These are phyloP conservation scores for Aspergillus aculeatinus DNA, from an alignment of 2,329 filamentous ascomycete species.

Conservation along the genomic window DNA sequence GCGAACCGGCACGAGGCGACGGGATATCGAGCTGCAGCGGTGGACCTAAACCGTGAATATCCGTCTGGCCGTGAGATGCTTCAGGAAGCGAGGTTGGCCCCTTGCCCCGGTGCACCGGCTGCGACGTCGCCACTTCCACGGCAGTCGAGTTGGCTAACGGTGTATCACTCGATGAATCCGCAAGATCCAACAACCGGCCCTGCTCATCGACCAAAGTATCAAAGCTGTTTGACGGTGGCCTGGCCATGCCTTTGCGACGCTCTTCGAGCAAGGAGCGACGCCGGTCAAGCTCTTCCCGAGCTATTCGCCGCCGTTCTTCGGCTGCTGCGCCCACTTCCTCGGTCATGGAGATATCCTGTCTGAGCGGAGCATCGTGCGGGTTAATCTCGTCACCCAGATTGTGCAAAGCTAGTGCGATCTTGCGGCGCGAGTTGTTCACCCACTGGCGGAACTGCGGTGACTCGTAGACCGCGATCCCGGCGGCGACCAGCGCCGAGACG, in stretches of 20 bases:
- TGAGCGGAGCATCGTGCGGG: slow-evolving; percentile 38
- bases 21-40: slow-evolving; percentile 30
- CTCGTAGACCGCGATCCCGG: slow-evolving; percentile 63
- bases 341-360: slow-evolving; percentile 49
- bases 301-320: slow-evolving; percentile 44
- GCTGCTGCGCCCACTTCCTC: slow-evolving; percentile 47
- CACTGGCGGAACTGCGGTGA: slow-evolving; percentile 63
- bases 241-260: slow-evolving; percentile 29
- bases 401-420: slow-evolving; percentile 59
- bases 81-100: slow-evolving; percentile 10
- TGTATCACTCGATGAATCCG: slow-evolving; percentile 9
- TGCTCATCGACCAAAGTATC: slow-evolving; percentile 47
- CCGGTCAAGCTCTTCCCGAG: slow-evolving; percentile 47
- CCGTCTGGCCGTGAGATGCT: slow-evolving; percentile 14
- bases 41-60: slow-evolving; percentile 11
- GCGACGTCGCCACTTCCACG: slow-evolving; percentile 31
- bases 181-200: slow-evolving; percentile 33
- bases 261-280: slow-evolving; percentile 43
- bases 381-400: slow-evolving; percentile 61
- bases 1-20: slow-evolving; percentile 42
- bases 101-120: slow-evolving; percentile 28
- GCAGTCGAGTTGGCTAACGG: slow-evolving; percentile 38
- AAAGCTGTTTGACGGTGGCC: slow-evolving; percentile 35
- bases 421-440: slow-evolving; percentile 61
- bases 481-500: slow-evolving; percentile 60